phyloP scores from a whole-genome alignment of 2,329 filamentous ascomycete genomes.

The Clonostachys solani region DNA sequence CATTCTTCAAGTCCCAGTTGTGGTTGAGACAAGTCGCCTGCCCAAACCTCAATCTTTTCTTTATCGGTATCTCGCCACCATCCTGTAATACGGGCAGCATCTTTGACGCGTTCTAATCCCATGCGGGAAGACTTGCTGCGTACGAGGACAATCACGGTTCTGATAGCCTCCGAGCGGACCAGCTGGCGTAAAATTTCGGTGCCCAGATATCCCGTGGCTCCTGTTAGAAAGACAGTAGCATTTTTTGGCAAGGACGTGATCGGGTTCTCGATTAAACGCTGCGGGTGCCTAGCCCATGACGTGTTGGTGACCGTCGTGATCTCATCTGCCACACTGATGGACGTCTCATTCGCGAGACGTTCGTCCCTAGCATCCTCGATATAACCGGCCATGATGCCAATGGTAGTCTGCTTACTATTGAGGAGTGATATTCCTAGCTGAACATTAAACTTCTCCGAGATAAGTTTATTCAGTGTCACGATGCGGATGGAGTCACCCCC shows the following conservation, averaged over 20 bases:
- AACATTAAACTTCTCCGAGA: not conserved
- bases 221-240: conserved; percentile 71
- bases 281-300: not conserved
- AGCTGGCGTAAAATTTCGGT: conserved; percentile 73
- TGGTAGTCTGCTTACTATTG: not conserved
- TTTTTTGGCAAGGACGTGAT: not conserved
- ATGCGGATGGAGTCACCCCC: conserved; percentile 35
- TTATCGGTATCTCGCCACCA: conserved; percentile 7
- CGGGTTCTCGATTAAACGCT: not conserved
- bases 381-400: not conserved
- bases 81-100: conserved; percentile 2
- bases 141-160: conserved; percentile 63
- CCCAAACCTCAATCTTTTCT: conserved; percentile 7
- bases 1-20: conserved; percentile 22
- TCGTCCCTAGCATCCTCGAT: not conserved
- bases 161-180: conserved; percentile 43
- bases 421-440: not conserved
- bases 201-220: conserved; percentile 72
- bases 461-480: not conserved
- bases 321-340: not conserved
- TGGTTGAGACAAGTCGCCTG: conserved; percentile 4
- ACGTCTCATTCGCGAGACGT: not conserved
- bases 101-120: conserved; percentile 58
- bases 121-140: conserved; percentile 57
- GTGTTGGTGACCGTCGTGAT: not conserved